phyloP scores from a whole-genome alignment of 768 basidiomycete genomes.

The Leucocoprinus sp. region DNA sequence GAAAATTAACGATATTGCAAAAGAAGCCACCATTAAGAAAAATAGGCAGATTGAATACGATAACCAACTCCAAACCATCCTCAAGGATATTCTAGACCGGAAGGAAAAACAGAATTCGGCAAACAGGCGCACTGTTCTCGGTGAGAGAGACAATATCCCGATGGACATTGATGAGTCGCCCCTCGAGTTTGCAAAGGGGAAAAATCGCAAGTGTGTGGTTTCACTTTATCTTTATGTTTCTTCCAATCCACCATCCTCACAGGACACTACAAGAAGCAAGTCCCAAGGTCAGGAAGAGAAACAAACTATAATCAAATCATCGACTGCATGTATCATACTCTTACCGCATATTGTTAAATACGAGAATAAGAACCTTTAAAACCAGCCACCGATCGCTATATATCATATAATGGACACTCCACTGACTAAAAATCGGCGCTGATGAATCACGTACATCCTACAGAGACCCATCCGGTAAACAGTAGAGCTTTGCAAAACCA shows the following conservation, averaged over 20 bases:
- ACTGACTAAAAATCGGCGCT: neutral
- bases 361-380: neutral
- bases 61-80: conserved; percentile 35
- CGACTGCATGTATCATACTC: conserved; percentile 1
- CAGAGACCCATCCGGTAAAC: no score
- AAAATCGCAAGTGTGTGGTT: conserved; percentile 52
- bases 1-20: conserved; percentile 52
- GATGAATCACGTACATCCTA: no score
- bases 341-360: conserved; percentile 4
- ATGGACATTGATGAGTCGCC: conserved; percentile 66
- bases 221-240: neutral
- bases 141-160: conserved; percentile 27
- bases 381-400: neutral
- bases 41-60: conserved; percentile 47
- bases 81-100: conserved; percentile 52
- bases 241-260: neutral
- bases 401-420: neutral
- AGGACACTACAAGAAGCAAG: conserved; percentile 34
- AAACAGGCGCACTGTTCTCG: conserved; percentile 5
- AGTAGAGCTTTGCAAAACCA: neutral
- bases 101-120: conserved; percentile 48
- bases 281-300: conserved; percentile 51
- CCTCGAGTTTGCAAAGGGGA: conserved; percentile 34
- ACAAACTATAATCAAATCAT: conserved; percentile 34
- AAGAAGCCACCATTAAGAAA: conserved; percentile 33